Evolutionary conservation across 2,329 filamentous ascomycete genomes (phyloP), one percentile per base, ranked within the genome.

Genomic region (Geosmithia flava): DNA sequence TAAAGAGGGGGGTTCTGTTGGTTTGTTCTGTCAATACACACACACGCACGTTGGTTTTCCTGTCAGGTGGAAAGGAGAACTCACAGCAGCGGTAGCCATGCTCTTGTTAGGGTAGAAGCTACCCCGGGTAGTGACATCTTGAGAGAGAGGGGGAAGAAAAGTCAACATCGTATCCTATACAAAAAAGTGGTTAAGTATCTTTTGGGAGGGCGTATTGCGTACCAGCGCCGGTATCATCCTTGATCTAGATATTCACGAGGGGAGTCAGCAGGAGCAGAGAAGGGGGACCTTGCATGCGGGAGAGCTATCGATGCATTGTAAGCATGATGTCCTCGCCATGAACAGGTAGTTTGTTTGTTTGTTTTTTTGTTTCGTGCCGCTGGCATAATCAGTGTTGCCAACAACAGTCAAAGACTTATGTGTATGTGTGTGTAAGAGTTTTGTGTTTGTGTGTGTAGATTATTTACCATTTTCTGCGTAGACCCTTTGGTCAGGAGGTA

Each of bases 381-480:
- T 62, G 56, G 55, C 58, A 58, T 47, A 53, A 64, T 67, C 62
- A 68, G 61, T 70, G 61, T 51, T 27, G 57, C 33, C 33, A 37
- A 37, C 10, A 37, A 11, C 33, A 37, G 33, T 8, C 23, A 27
- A 27, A 27, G 23, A 27, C 23, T 27, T 27, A 8, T 27, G 23
- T 27, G 23, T 27, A 8, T 27, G 8, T 27, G 23, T 27, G 23
- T 8, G 23, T 27, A 8, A 27, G 23, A 27, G 23, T 27, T 37
- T 30, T 30, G 53, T 53, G 55, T 48, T 55, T n/a, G n/a, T n/a
- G n/a, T n/a, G n/a, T n/a, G 57, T 79, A 78, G 69, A 68, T 40
- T 83, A 90, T 85, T 95, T 96, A 98, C 93, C 91, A 93, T 95
- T 80, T 95, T 95, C 76, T 97, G 93, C 55, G 89, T 95, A 59